Percentiles rank a stretch among this genome's conserved stretches.
Conservation (phyloP, 164 flowering plant species). For the Tetrastigma voinierianum region DNA sequence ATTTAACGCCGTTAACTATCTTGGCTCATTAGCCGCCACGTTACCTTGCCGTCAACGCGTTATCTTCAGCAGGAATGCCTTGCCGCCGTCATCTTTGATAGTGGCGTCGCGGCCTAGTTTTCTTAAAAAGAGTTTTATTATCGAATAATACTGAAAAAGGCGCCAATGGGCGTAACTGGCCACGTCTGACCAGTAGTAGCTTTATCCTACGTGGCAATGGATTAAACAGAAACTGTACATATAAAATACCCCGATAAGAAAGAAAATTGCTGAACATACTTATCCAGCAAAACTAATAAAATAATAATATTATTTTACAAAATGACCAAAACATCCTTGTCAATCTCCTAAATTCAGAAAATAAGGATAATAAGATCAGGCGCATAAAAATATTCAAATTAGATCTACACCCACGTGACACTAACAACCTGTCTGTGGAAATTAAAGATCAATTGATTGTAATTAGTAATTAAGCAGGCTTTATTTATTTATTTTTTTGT, state of each 20-base stretch:
- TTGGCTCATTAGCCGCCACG: slow-evolving; percentile 16
- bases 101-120: not conserved
- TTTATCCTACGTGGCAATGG: slow-evolving; percentile 22
- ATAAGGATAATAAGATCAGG: not conserved
- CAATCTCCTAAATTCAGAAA: no score
- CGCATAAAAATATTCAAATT: slow-evolving; percentile 1
- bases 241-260: not conserved
- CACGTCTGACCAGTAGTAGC: slow-evolving; percentile 13
- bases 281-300: slow-evolving; percentile 14
- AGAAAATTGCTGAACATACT: slow-evolving; percentile 11
- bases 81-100: slow-evolving; percentile 3
- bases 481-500: no score
- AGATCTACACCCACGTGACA: slow-evolving; percentile 20
- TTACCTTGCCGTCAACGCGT: slow-evolving; percentile 15
- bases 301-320: not conserved
- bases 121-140: no score
- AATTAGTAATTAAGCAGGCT: no score
- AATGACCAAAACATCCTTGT: slow-evolving; percentile 12
- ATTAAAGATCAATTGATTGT: no score
- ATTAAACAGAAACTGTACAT: slow-evolving; percentile 3
- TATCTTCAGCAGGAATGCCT: slow-evolving; percentile 12
- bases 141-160: slow-evolving; percentile 25
- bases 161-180: slow-evolving; percentile 23
- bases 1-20: slow-evolving; percentile 26
- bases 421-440: not conserved